Base-by-base conservation (phyloP, 2,329 filamentous ascomycete genomes). In the Venturia aucupariae region DNA sequence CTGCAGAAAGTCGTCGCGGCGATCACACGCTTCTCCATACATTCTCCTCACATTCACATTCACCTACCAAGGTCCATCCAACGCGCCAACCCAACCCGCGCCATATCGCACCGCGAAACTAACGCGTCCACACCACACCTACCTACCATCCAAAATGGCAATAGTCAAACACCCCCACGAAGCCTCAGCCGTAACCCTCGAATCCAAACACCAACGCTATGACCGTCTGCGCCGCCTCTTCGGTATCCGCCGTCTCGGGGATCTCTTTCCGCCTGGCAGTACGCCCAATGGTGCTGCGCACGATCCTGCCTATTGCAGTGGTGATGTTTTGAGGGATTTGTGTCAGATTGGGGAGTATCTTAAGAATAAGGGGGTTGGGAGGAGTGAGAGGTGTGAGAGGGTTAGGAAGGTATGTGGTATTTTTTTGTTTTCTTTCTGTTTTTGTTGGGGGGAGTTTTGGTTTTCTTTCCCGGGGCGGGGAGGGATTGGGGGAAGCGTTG, bases 341-440 rank as follows among this genome's bases (percentile, higher is more conserved):
- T 62, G 61, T 44, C 41, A 48, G 61, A 62, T 62, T 38, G 61
- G 61, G n/a, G 41, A 62, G 46, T 24, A 30, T 4, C 35, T 62
- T 15, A 62, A 32, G 41, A 42, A 32, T 17, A 41, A 61, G 38
- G 59, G 59, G 5, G 42, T 61, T 3, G 51, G 27, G 51, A 57
- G 51, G 51, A 3, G 2, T 27, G 51, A 57, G 51, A 57, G 51
- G 30, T 2, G 13, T 10, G 51, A 57, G 51, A 57, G 27, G 51
- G 51, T 57, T 7, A 38, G 30, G 51, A 57, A 57, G 51, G 46
- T 51, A 27, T 27, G 46, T 51, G 27, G 6, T 10, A 2, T 41
- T 41, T 6, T 7, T 38, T 38, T 3, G 7, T 38, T 38, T 35
- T 35, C 32, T 35, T 35, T 35, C 32, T 35, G 32, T 35, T 35